Conservation (phyloP, 192 early-diverging fungal species). For the Cladochytrium replicatum region DNA sequence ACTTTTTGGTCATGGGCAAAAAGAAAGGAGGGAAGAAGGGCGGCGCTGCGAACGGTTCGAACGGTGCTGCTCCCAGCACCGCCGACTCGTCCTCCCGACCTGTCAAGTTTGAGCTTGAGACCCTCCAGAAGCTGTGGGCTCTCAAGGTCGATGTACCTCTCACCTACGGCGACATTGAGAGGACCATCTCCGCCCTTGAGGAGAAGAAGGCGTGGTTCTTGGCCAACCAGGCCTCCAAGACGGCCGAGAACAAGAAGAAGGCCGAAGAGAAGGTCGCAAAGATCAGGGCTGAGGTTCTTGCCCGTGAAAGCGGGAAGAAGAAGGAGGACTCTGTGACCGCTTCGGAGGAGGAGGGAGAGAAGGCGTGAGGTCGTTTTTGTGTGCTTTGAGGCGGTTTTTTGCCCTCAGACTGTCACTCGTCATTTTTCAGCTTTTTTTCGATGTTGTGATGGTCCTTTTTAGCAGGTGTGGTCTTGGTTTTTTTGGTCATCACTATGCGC, state of each 20-base stretch:
- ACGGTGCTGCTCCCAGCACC: slow-evolving; percentile 14
- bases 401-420: neutral
- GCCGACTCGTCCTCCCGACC: slow-evolving; percentile 53
- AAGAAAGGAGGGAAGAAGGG: slow-evolving; percentile 54
- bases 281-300: slow-evolving; percentile 31
- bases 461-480: too few species aligned
- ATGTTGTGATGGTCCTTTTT: too few species aligned
- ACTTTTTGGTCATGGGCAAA: slow-evolving; percentile 62
- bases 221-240: slow-evolving; percentile 65
- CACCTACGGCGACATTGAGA: slow-evolving; percentile 53
- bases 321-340: slow-evolving; percentile 9
- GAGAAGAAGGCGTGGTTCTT: slow-evolving; percentile 62
- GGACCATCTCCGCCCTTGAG: slow-evolving; percentile 60
- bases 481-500: too few species aligned
- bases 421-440: too few species aligned
- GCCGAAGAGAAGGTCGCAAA: slow-evolving; percentile 78
- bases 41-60: slow-evolving; percentile 33
- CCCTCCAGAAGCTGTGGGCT: slow-evolving; percentile 66
- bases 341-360: slow-evolving; percentile 6
- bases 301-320: slow-evolving; percentile 6
- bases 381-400: neutral
- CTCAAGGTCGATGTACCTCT: slow-evolving; percentile 76
- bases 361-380: neutral
- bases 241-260: slow-evolving; percentile 77
- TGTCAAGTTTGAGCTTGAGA: slow-evolving; percentile 45